Percentiles rank a stretch among this genome's conserved stretches.
These are phyloP conservation scores for Hysterangium stoloniferum DNA, from an alignment of 768 basidiomycete genomes.

Conservation along the genomic window DNA sequence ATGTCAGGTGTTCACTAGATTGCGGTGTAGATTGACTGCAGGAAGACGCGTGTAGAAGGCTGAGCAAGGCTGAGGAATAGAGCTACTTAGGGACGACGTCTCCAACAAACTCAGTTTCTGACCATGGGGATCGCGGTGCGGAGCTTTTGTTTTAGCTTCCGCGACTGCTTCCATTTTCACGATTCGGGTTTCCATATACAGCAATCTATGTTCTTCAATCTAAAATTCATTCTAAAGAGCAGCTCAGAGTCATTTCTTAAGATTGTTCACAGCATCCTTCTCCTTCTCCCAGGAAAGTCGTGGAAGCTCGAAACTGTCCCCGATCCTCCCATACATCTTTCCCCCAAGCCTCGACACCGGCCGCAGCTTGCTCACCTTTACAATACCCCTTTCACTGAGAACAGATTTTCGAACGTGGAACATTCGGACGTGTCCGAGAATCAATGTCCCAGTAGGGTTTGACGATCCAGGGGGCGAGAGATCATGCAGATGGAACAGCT, in stretches of 20 bases:
- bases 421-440: conserved; percentile 47
- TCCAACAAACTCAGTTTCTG: background rate
- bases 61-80: conserved; percentile 3
- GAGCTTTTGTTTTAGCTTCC: background rate
- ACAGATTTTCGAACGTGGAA: conserved; percentile 45
- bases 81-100: background rate
- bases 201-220: background rate
- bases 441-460: conserved; percentile 32
- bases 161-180: background rate
- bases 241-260: no score
- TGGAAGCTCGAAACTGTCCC: conserved; percentile 40
- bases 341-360: conserved; percentile 51
- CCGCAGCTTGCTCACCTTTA: conserved; percentile 43
- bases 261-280: conserved; percentile 17
- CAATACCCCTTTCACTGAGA: conserved; percentile 27
- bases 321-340: conserved; percentile 40
- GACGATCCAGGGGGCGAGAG: conserved; percentile 34
- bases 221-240: no score
- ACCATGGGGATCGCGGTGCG: background rate
- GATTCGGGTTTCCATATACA: background rate
- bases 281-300: conserved; percentile 32
- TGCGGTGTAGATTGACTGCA: conserved; percentile 3
- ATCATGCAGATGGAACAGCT: conserved; percentile 48
- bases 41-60: background rate
- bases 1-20: conserved; percentile 15